These are phyloP conservation scores for Byssochlamys sp. DNA, from an alignment of 2,329 filamentous ascomycete genomes.

Conservation along the genomic window DNA sequence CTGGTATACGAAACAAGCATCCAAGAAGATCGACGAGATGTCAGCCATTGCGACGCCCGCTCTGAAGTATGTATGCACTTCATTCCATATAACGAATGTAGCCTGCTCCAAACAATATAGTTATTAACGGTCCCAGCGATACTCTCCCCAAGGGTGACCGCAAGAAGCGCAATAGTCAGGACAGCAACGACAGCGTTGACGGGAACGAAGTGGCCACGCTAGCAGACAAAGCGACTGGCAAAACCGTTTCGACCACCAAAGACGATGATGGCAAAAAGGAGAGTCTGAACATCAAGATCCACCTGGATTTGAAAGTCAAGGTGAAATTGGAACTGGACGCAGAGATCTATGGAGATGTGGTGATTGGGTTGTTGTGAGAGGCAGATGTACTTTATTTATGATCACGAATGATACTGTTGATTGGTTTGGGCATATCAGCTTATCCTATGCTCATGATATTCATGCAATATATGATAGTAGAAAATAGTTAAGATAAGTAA, in stretches of 20 bases:
- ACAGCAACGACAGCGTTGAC: not conserved
- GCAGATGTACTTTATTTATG: constrained; percentile 6
- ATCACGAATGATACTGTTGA: not conserved
- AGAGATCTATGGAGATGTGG: constrained; percentile 16
- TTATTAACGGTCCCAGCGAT: not conserved
- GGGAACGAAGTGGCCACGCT: not conserved
- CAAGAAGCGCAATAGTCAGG: not conserved
- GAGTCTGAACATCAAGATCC: constrained; percentile 5
- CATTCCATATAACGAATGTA: not conserved
- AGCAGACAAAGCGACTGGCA: not conserved
- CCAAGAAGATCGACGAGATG: not conserved
- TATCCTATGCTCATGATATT: not conserved
- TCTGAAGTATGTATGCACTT: not conserved
- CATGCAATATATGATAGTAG: no score
- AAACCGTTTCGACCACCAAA: not conserved
- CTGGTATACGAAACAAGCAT: not conserved
- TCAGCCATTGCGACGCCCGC: not conserved
- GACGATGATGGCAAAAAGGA: not conserved
- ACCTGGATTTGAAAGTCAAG: constrained; percentile 16
- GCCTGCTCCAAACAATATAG: no score
- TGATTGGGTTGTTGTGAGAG: constrained; percentile 16
- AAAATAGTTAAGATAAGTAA: no score
- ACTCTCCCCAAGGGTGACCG: not conserved
- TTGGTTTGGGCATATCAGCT: not conserved
- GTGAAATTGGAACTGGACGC: constrained; percentile 17